phyloP scores from a whole-genome alignment of 345 rosid species.

The Aethionema arabicum region DNA sequence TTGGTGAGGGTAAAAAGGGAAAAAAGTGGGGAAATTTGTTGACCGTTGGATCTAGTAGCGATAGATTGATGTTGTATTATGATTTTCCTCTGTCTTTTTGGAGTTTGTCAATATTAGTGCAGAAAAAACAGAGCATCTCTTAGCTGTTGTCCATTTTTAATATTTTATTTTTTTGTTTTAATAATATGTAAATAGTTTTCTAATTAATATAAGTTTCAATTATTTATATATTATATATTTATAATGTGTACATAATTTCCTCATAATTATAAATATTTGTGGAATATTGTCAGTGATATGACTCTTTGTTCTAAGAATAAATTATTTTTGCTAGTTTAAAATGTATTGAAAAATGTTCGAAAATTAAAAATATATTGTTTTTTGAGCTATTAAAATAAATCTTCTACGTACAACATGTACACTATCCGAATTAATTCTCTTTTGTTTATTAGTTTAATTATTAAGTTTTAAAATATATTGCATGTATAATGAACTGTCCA shows the following conservation, averaged over 20 bases:
- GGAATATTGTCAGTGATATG: too few species aligned
- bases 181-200: conserved; percentile 33
- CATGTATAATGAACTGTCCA: conserved; percentile 23
- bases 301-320: too few species aligned
- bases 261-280: too few species aligned
- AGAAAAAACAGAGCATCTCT: conserved; percentile 35
- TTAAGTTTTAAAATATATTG: background rate
- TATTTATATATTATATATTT: too few species aligned
- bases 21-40: background rate
- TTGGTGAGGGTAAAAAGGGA: background rate
- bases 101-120: conserved; percentile 39
- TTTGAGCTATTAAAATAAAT: background rate
- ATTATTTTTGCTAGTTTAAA: too few species aligned
- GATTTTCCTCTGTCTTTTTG: conserved; percentile 23
- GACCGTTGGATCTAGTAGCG: conserved; percentile 27
- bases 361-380: too few species aligned
- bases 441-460: too few species aligned
- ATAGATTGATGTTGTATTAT: conserved; percentile 6
- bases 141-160: conserved; percentile 38
- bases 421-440: too few species aligned
- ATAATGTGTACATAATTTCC: too few species aligned
- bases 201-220: background rate
- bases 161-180: conserved; percentile 29
- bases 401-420: background rate
- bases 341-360: background rate